phyloP scores from a whole-genome alignment of 352 stramenopile genomes.

The Globisporangium orthogonon region DNA sequence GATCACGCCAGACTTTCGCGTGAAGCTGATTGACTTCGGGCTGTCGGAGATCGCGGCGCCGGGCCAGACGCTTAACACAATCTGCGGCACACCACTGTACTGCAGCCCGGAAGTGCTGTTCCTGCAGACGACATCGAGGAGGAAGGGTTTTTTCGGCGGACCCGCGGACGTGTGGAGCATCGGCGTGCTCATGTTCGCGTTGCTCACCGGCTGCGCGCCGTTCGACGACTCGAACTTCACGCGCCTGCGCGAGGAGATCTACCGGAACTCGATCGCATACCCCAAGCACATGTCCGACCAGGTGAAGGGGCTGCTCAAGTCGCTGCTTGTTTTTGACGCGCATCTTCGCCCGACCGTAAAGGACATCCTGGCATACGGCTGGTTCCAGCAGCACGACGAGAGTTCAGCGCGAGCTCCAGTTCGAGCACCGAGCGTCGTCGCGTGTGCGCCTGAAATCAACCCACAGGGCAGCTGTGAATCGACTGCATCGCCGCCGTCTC shows the following conservation, averaged over 20 bases:
- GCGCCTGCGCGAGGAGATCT: constrained; percentile 54
- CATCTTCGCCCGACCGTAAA: constrained; percentile 46
- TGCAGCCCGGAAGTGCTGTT: constrained; percentile 78
- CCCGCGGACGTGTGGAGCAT: constrained; percentile 77
- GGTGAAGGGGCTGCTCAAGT: constrained; percentile 59
- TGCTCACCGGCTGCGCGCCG: constrained; percentile 74
- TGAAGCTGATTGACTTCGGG: constrained; percentile 96
- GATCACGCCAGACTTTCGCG: constrained; percentile 84
- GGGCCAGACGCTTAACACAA: constrained; percentile 58
- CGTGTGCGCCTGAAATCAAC: neutral
- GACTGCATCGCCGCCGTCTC: neutral
- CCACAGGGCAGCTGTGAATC: constrained; percentile 1
- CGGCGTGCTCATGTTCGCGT: constrained; percentile 72
- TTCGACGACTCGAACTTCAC: constrained; percentile 78
- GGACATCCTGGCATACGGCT: constrained; percentile 57
- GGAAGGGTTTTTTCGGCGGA: constrained; percentile 44
- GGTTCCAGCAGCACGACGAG: constrained; percentile 28
- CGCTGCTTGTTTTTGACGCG: constrained; percentile 56
- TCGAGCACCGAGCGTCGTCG: no score
- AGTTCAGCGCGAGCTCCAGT: neutral
- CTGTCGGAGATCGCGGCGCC: constrained; percentile 85
- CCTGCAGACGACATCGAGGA: constrained; percentile 31
- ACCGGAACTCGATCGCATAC: constrained; percentile 63
- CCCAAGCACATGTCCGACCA: constrained; percentile 52
- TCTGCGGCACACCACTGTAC: constrained; percentile 79